Percentiles rank a stretch among this genome's conserved stretches.
These are phyloP conservation scores for Pyronema domesticum DNA, from an alignment of 495 filamentous ascomycete genomes.

Conservation along the genomic window DNA sequence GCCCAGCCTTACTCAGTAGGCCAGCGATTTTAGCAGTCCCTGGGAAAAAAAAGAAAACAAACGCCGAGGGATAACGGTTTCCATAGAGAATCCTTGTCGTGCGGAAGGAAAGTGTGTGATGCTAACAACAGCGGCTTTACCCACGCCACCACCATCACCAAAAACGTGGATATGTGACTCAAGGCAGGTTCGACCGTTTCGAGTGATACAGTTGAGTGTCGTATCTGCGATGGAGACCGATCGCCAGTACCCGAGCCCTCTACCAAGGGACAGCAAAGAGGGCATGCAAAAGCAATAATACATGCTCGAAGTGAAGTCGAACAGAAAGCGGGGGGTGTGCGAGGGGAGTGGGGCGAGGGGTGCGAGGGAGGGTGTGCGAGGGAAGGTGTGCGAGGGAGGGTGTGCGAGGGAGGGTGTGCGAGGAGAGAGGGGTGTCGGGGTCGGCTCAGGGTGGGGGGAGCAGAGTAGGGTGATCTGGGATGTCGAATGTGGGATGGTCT, in stretches of 20 bases:
- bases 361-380: background rate
- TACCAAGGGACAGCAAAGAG: background rate
- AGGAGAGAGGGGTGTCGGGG: too few relatives aligned
- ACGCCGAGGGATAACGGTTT: background rate
- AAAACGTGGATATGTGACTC: conserved; percentile 24
- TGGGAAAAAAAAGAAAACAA: background rate
- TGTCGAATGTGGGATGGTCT: too few relatives aligned
- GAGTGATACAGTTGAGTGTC: background rate
- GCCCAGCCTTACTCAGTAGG: too few relatives aligned
- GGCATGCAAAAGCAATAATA: background rate
- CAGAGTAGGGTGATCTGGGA: too few relatives aligned
- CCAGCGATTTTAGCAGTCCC: background rate
- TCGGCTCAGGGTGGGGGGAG: too few relatives aligned
- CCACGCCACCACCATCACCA: conserved; percentile 16
- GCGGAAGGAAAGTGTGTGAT: background rate
- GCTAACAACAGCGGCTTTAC: background rate
- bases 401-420: too few relatives aligned
- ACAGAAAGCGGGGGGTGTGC: background rate
- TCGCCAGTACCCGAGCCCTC: background rate
- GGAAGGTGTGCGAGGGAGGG: background rate
- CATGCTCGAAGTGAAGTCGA: background rate
- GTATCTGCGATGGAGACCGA: background rate
- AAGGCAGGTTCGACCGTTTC: conserved; percentile 3
- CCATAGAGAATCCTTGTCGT: background rate
- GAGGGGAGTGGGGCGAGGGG: background rate